Evolutionary conservation across 305 asterid genomes (phyloP).

Genomic region (Fraxinus platypoda): DNA sequence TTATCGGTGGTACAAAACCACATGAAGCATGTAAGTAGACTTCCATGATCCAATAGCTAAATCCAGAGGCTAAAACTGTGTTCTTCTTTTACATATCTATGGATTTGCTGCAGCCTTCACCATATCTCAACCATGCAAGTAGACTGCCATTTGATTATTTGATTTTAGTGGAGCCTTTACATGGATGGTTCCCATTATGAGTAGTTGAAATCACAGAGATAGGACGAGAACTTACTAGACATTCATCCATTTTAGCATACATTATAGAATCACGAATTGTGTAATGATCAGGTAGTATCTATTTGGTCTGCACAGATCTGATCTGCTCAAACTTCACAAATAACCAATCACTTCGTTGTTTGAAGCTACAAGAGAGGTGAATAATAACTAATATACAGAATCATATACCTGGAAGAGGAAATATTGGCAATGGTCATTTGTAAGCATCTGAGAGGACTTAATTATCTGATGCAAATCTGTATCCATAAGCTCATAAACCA

Average conservation of each 20-base stretch:
- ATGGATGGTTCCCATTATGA: background rate
- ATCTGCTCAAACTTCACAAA: background rate
- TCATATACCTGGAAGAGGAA: conserved; percentile 31
- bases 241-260: background rate
- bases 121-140: background rate
- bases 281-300: background rate
- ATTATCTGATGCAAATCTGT: conserved; percentile 39
- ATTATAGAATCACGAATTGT: background rate
- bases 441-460: conserved; percentile 33
- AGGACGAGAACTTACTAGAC: background rate
- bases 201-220: background rate
- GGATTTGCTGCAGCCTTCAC: background rate
- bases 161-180: background rate
- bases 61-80: background rate
- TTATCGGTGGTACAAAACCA: background rate
- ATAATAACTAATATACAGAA: background rate
- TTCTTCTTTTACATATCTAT: background rate
- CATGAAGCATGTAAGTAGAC: background rate
- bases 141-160: background rate
- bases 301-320: background rate
- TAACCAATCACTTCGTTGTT: background rate
- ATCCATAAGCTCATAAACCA: conserved; percentile 41
- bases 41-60: background rate
- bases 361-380: background rate
- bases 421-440: conserved; percentile 39